Conservation (phyloP, 1,284 basidiomycete species). For the Phylloboletellus chloephorus region DNA sequence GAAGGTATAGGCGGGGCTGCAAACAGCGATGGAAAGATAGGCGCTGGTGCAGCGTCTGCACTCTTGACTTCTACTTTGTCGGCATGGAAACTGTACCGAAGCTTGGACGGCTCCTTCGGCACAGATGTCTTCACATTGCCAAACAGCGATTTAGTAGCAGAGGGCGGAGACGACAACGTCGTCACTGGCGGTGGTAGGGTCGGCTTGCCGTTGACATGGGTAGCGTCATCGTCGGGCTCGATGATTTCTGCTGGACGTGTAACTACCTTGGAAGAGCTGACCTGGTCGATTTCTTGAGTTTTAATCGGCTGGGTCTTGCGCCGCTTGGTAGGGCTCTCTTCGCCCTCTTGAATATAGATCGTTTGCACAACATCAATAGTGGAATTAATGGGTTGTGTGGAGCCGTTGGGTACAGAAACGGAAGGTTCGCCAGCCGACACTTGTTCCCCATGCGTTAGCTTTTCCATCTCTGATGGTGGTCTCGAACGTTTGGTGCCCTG, state of each 20-base stretch:
- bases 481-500: conserved; percentile 69
- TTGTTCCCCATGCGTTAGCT: conserved; percentile 13
- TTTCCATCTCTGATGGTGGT: conserved; percentile 45
- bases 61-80: conserved; percentile 32
- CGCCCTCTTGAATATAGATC: conserved; percentile 27
- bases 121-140: conserved; percentile 38
- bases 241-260: conserved; percentile 36
- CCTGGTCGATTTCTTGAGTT: conserved; percentile 34
- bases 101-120: conserved; percentile 68
- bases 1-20: conserved; percentile 3
- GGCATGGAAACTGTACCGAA: conserved; percentile 58
- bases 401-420: conserved; percentile 28
- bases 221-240: conserved; percentile 35
- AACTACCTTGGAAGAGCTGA: conserved; percentile 22
- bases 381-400: conserved; percentile 3
- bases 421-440: conserved; percentile 2
- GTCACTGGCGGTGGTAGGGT: conserved; percentile 17
- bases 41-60: conserved; percentile 11
- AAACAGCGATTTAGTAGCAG: conserved; percentile 26
- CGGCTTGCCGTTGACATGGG: conserved; percentile 14
- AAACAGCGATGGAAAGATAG: conserved; percentile 22
- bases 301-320: conserved; percentile 28
- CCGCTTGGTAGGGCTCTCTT: conserved; percentile 38
- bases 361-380: conserved; percentile 21
- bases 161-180: conserved; percentile 19